Evolutionary conservation across 371 early-diverging fungal genomes (phyloP), one percentile per base, ranked within the genome.

Genomic region (Synchytrium microbalum): DNA sequence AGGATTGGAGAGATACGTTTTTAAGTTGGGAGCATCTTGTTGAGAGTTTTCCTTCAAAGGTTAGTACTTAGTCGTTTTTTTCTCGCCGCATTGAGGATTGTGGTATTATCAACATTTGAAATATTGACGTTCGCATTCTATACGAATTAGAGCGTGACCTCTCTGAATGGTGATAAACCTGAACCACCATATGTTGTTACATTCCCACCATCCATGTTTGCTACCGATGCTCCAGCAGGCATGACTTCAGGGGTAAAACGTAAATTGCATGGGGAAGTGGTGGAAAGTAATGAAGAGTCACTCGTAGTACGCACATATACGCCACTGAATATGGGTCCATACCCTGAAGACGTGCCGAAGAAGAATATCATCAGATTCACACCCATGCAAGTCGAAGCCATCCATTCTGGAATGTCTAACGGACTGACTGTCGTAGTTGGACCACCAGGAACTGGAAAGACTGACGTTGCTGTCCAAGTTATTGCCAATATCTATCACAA

Each of bases 381-480:
- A n/a, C n/a, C n/a, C n/a, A n/a, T 51, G 14, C 63, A 23, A 71
- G 91, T 87, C 23, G 85, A 87, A 52, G 91, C 96, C 0, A 93
- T 98, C 62, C 81, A 77, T 55, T 80, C 95, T 14, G 96, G 94
- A 33, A 79, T 84, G 55, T 70, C 72, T 1, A 63, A 59, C 0
- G 98, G 98, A 0, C 74, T 96, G 38, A 92, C 95, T 0, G 69
- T 98, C 76, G 81, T 96, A 1, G 92, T 92, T 3, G 98, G 98
- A 46, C 95, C 96, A 54, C 96, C 98, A 2, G 98, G 94, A 33
- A 92, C 97, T 8, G 98, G 98, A 46, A 97, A 97, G 72, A 95
- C 97, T 0, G 94, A 93, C 70, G 91, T 93, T 2, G 93, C 96
- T 1, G 98, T 94, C 1, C 97, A 98, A 73, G 89, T 92, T 29